Evolutionary conservation across 176 grass and related monocot species (phyloP).

Genomic region (Raddia distichophylla): DNA sequence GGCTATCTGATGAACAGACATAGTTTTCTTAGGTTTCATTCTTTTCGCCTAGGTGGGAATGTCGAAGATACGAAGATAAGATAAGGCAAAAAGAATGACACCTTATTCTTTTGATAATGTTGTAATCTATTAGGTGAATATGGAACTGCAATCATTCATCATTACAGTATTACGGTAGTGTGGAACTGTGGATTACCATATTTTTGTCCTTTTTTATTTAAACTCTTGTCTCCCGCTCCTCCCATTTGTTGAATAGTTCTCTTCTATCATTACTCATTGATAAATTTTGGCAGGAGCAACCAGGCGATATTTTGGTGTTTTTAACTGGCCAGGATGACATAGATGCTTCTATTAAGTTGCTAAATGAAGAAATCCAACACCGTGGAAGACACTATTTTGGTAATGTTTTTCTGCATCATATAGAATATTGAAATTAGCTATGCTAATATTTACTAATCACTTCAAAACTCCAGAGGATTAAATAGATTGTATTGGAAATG

Average conservation of each 20-base stretch:
- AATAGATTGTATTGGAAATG: slow-evolving; percentile 19
- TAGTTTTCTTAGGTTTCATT: background rate
- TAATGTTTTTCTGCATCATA: slow-evolving; percentile 36
- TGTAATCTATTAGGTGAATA: slow-evolving; percentile 23
- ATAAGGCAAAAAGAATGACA: no score
- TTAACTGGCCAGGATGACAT: slow-evolving; percentile 97
- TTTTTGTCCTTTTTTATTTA: background rate
- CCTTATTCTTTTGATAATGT: background rate
- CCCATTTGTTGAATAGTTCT: background rate
- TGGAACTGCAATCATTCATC: slow-evolving; percentile 7
- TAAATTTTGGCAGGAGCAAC: slow-evolving; percentile 58
- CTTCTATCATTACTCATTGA: slow-evolving; percentile 2
- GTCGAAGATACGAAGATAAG: no score
- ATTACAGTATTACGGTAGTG: background rate
- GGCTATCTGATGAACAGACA: background rate
- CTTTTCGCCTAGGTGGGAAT: no score
- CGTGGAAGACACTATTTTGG: slow-evolving; percentile 55
- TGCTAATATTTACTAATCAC: slow-evolving; percentile 22
- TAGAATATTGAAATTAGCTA: slow-evolving; percentile 29
- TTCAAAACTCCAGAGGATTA: background rate
- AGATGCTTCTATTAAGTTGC: slow-evolving; percentile 74
- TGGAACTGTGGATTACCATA: background rate
- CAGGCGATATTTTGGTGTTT: slow-evolving; percentile 95
- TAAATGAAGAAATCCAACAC: slow-evolving; percentile 70
- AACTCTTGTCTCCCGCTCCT: background rate